Conservation (phyloP, 2,329 filamentous ascomycete species). For the Colletotrichum camelliae region DNA sequence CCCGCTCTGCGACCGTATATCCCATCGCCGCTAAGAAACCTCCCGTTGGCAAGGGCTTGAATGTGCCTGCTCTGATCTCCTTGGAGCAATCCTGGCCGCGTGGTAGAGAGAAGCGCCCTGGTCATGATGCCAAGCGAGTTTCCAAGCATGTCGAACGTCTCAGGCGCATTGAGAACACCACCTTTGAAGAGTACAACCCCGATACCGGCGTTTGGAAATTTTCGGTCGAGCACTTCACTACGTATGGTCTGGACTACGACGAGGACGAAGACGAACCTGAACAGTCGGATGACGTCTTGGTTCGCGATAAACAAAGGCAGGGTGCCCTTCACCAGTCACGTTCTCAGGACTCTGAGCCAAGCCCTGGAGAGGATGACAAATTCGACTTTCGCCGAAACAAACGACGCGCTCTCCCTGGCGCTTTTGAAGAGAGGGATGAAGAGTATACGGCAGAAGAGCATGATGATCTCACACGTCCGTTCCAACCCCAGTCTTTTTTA, state of each 20-base stretch:
- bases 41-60: slow-evolving; percentile 83
- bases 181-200: slow-evolving; percentile 80
- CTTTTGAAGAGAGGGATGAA: slow-evolving; percentile 72
- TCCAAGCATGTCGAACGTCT: slow-evolving; percentile 85
- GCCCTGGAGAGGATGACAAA: slow-evolving; percentile 53
- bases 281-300: background rate
- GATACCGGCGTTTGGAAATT: slow-evolving; percentile 90
- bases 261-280: slow-evolving; percentile 68
- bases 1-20: slow-evolving; percentile 89
- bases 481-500: slow-evolving; percentile 81
- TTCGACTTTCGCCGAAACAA: slow-evolving; percentile 58
- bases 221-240: slow-evolving; percentile 94
- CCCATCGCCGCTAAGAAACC: slow-evolving; percentile 79
- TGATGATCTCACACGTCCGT: slow-evolving; percentile 42
- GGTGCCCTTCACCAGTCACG: background rate
- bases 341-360: slow-evolving; percentile 43
- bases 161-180: slow-evolving; percentile 78
- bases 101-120: slow-evolving; percentile 59
- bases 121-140: slow-evolving; percentile 66
- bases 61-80: slow-evolving; percentile 87
- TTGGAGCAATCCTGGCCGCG: slow-evolving; percentile 95
- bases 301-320: background rate
- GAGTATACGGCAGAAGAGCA: slow-evolving; percentile 48
- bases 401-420: slow-evolving; percentile 70
- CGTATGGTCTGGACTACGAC: slow-evolving; percentile 87